Percentiles rank a stretch among this genome's conserved stretches.
Conservation (phyloP, 352 stramenopile genomes). For the Pythium aphanidermatum region DNA sequence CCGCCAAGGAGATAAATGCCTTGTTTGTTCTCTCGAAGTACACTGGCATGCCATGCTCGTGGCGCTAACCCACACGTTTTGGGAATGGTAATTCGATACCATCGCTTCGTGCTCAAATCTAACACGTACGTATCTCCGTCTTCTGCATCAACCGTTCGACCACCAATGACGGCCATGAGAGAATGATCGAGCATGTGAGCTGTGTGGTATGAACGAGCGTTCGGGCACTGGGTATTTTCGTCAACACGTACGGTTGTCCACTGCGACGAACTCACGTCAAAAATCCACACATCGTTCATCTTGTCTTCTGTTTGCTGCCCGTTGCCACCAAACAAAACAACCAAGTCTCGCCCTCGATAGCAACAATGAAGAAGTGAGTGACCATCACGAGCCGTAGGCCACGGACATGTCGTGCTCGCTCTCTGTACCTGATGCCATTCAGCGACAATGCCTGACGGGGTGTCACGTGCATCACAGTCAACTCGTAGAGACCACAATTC, state of each 20-base stretch:
- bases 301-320: constrained; percentile 59
- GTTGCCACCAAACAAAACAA: constrained; percentile 67
- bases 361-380: constrained; percentile 27
- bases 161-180: constrained; percentile 54
- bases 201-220: constrained; percentile 62
- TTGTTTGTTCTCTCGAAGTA: constrained; percentile 21
- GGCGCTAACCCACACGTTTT: constrained; percentile 21
- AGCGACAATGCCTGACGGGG: no score
- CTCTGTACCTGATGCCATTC: neutral
- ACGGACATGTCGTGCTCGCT: constrained; percentile 1
- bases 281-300: constrained; percentile 67
- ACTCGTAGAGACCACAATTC: constrained; percentile 21
- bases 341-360: neutral
- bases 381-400: constrained; percentile 46
- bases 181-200: constrained; percentile 38
- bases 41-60: constrained; percentile 65
- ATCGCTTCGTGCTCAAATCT: constrained; percentile 36
- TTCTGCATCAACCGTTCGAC: constrained; percentile 38
- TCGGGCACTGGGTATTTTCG: constrained; percentile 35
- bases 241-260: constrained; percentile 43
- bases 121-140: constrained; percentile 48
- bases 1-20: constrained; percentile 52
- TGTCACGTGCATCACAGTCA: no score
- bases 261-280: constrained; percentile 23
- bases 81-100: constrained; percentile 41